Conservation (phyloP, 2,329 filamentous ascomycete genomes). For the Drechslera avenae region DNA sequence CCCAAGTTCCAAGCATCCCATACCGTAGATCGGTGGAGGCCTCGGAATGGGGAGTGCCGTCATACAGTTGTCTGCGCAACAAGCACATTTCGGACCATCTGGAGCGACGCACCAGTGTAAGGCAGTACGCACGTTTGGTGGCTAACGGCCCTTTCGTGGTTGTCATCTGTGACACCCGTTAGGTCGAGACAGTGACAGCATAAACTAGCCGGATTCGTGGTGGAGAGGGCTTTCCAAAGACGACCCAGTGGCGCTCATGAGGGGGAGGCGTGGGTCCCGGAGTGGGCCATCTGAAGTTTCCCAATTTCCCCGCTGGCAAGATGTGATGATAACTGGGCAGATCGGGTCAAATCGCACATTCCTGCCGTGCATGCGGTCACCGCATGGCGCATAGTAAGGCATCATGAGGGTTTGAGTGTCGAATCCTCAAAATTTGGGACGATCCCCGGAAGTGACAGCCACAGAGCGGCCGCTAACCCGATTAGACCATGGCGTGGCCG, state of each 20-base stretch:
- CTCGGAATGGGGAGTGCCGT: neutral
- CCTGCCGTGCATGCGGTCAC: constrained; percentile 35
- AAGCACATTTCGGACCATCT: neutral
- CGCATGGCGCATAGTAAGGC: constrained; percentile 36
- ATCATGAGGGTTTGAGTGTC: constrained; percentile 42
- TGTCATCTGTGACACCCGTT: constrained; percentile 28
- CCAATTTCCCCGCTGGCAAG: constrained; percentile 16
- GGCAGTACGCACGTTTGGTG: constrained; percentile 9
- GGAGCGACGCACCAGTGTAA: constrained; percentile 14
- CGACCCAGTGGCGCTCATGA: constrained; percentile 3
- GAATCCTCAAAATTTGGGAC: constrained; percentile 31
- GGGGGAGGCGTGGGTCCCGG: constrained; percentile 11
- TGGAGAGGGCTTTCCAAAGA: neutral
- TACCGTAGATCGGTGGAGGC: neutral
- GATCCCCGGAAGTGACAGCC: constrained; percentile 12
- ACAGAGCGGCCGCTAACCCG: constrained; percentile 10
- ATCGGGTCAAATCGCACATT: constrained; percentile 26
- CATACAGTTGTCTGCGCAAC: constrained; percentile 5
- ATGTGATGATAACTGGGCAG: constrained; percentile 13
- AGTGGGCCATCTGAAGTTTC: constrained; percentile 12
- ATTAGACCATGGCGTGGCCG: constrained; percentile 17
- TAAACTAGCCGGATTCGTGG: constrained; percentile 5
- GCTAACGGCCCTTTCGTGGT: constrained; percentile 5
- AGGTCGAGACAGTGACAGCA: constrained; percentile 11
- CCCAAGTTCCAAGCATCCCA: neutral